Percentiles rank a stretch among this genome's conserved stretches.
Evolutionary conservation across 305 asterid genomes (phyloP).

Genomic region (Fraxinus velutina): DNA sequence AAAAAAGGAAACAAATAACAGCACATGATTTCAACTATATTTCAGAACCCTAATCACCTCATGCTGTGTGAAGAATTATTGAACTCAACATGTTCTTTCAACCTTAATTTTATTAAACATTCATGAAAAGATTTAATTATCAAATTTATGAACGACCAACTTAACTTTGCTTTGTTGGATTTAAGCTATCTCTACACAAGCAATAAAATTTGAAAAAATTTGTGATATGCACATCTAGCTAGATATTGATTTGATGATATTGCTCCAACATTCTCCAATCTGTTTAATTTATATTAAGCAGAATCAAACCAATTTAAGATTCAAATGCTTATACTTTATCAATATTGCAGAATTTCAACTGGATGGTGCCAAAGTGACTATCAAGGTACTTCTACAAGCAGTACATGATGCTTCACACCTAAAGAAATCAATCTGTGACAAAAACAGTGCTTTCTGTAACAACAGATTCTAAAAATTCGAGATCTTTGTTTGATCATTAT

Average conservation of each 20-base stretch:
- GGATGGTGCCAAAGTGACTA: not conserved
- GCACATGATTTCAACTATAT: not conserved
- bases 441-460: not conserved
- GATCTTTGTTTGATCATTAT: not conserved
- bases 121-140: not conserved
- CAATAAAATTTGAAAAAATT: not conserved
- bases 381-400: not conserved
- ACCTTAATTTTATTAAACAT: not conserved
- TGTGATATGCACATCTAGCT: not conserved
- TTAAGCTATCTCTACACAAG: not conserved
- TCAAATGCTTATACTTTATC: not conserved
- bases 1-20: not conserved
- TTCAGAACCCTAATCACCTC: slow-evolving; percentile 11
- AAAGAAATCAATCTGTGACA: not conserved
- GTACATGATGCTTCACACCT: not conserved
- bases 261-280: not conserved
- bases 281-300: not conserved
- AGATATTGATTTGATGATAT: not conserved
- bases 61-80: not conserved
- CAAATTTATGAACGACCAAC: not conserved
- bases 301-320: not conserved
- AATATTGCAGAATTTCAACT: not conserved
- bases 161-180: not conserved
- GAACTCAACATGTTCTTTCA: not conserved
- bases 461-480: not conserved